Conservation (phyloP, 1,139 yeast genomes). For the Pichia inconspicua region DNA sequence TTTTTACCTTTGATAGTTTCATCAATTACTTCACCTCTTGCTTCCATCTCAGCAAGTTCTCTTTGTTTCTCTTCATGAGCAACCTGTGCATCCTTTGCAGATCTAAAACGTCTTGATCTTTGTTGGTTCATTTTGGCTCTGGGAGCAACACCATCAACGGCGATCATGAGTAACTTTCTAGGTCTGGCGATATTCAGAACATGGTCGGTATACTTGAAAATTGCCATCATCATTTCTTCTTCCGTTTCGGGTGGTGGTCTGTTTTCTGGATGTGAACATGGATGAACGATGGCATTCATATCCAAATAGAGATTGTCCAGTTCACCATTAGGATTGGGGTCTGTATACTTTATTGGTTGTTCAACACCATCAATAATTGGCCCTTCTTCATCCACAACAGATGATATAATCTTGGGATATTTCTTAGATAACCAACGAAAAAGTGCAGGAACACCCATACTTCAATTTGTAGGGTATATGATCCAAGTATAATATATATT, state of each 20-base stretch:
- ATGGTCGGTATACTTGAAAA: slow-evolving; percentile 82
- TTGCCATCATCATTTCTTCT: slow-evolving; percentile 88
- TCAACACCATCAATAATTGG: slow-evolving; percentile 47
- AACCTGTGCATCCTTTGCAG: slow-evolving; percentile 86
- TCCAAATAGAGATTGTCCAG: slow-evolving; percentile 83
- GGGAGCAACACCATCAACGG: slow-evolving; percentile 99
- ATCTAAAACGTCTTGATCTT: slow-evolving; percentile 86
- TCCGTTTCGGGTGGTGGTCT: slow-evolving; percentile 91
- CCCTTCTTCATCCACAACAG: slow-evolving; percentile 73
- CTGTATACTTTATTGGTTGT: slow-evolving; percentile 59
- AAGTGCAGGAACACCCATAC: slow-evolving; percentile 88
- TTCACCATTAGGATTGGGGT: slow-evolving; percentile 93
- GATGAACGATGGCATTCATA: slow-evolving; percentile 97
- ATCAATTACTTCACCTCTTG: slow-evolving; percentile 60
- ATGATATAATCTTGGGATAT: slow-evolving; percentile 89
- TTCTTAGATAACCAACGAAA: slow-evolving; percentile 93
- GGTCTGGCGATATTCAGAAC: slow-evolving; percentile 93
- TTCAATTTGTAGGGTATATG: not conserved
- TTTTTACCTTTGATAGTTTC: slow-evolving; percentile 51
- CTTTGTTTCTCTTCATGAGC: slow-evolving; percentile 55
- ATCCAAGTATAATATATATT: no score
- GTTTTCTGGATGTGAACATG: slow-evolving; percentile 94
- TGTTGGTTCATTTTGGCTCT: slow-evolving; percentile 99
- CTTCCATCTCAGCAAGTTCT: slow-evolving; percentile 43
- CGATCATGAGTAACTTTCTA: slow-evolving; percentile 82